Evolutionary conservation across 2,329 filamentous ascomycete species (phyloP), one percentile per base, ranked within the genome.

Genomic region (Neurospora sp.): DNA sequence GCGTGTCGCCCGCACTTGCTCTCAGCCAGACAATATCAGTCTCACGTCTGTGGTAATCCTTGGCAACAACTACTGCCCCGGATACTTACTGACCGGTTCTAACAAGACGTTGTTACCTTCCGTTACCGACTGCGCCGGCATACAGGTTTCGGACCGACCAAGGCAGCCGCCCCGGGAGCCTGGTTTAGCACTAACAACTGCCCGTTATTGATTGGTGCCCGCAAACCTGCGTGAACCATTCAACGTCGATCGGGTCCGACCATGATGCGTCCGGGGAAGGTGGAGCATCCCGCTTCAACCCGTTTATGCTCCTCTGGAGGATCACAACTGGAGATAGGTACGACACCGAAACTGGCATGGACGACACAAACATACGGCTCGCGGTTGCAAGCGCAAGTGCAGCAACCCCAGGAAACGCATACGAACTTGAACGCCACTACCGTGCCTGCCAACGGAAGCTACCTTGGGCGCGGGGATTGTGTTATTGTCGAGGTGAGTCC

Each of bases 161-260:
- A 62, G 52, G 28, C 52, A 62, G 23, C 23, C 28, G 52, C 52
- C 28, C 52, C 52, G 52, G 52, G 52, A 10, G 3, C 6, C 23
- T 36, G 52, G 52, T 62, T 62, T 62, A 62, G 52, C 52, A 36
- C 36, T 36, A 17, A 62, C 52, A 15, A 62, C 23, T n/a, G 17
- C 15, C 23, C 12, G 15, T 10, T 37, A 65, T 41, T 68, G 70
- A 71, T 71, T 71, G 70, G 70, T 71, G 70, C 66, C 70, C 70
- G 70, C 70, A 71, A 68, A 68, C 17, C 23, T 39, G 36, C 38
- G 38, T 68, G 68, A 40, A 33, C 23, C 52, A 28, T 28, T 28
- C 28, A 62, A 62, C 52, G 52, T 62, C 70, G 70, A 71, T 71
- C 68, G 33, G 57, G 38, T 65, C 52, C 52, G 52, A 62, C 52